These are phyloP conservation scores for Lactuca saligna DNA, from an alignment of 129 eudicot species.

Conservation along the genomic window DNA sequence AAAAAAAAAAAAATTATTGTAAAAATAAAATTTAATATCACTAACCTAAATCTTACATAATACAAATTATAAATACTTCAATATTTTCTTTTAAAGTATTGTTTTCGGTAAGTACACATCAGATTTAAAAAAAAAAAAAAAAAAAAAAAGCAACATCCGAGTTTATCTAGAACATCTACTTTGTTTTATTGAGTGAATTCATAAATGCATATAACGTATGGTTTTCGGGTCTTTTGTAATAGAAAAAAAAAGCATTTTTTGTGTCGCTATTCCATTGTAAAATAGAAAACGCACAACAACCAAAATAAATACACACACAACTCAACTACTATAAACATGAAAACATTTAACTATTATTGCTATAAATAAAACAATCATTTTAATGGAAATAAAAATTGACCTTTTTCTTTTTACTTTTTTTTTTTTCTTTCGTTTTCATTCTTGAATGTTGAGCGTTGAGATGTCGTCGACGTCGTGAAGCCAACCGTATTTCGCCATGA, in stretches of 20 bases:
- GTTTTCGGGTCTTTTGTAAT: conserved; percentile 2
- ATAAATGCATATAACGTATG: background rate
- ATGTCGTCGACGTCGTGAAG: conserved; percentile 56
- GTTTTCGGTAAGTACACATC: too few species aligned
- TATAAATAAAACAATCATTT: conserved; percentile 22
- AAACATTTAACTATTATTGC: conserved; percentile 21
- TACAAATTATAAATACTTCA: too few species aligned
- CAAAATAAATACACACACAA: conserved; percentile 28
- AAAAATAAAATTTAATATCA: too few species aligned
- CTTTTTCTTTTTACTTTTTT: conserved; percentile 11
- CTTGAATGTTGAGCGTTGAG: conserved; percentile 47
- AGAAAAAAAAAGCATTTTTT: background rate
- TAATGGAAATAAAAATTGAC: conserved; percentile 18
- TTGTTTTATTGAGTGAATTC: background rate
- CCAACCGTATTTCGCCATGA: conserved; percentile 80
- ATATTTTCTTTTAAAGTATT: too few species aligned
- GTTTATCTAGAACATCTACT: background rate
- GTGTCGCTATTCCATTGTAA: conserved; percentile 9
- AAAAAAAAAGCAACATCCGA: background rate
- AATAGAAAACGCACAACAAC: conserved; percentile 28
- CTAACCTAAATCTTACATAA: too few species aligned
- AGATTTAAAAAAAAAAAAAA: too few species aligned
- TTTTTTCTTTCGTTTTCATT: conserved; percentile 20
- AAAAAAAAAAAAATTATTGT: too few species aligned
- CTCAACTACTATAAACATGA: conserved; percentile 28